phyloP scores from a whole-genome alignment of 805 yeast species.

The Ogataea haglerorum region DNA sequence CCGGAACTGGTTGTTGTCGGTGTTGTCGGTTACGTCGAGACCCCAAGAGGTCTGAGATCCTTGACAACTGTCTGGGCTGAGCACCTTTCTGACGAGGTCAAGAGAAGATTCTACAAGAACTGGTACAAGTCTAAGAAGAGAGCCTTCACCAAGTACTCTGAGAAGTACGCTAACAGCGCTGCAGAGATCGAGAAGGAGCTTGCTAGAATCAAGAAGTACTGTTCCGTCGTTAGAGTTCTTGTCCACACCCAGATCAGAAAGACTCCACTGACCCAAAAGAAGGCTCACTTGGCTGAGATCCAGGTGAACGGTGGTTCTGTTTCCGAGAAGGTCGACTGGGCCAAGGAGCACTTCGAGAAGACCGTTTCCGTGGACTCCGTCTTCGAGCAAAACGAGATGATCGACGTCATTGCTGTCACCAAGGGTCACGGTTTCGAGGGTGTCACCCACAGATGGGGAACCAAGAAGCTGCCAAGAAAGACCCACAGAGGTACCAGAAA shows the following conservation, averaged over 20 bases:
- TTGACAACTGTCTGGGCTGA: constrained; percentile 99
- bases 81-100: constrained; percentile 98
- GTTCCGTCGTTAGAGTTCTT: constrained; percentile 96
- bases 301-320: constrained; percentile 99
- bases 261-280: constrained; percentile 99
- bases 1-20: constrained; percentile 99
- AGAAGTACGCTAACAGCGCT: constrained; percentile 92
- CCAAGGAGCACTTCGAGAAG: constrained; percentile 98
- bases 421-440: constrained; percentile 99
- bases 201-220: constrained; percentile 98
- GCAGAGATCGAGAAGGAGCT: constrained; percentile 90
- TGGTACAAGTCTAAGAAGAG: constrained; percentile 99
- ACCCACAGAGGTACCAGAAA: constrained; percentile 99
- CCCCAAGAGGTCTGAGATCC: constrained; percentile 99
- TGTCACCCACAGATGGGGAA: constrained; percentile 99
- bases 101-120: constrained; percentile 99
- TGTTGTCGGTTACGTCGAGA: constrained; percentile 99
- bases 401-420: constrained; percentile 98
- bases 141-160: constrained; percentile 99
- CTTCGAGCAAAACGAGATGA: constrained; percentile 97
- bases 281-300: constrained; percentile 99
- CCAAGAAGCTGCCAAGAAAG: constrained; percentile 99
- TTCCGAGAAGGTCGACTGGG: constrained; percentile 98
- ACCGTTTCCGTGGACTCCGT: constrained; percentile 94
- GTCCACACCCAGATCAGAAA: constrained; percentile 99